Evolutionary conservation across 306 rosid species (phyloP), one percentile per base, ranked within the genome.

Genomic region (Oemleria cerasiformis): DNA sequence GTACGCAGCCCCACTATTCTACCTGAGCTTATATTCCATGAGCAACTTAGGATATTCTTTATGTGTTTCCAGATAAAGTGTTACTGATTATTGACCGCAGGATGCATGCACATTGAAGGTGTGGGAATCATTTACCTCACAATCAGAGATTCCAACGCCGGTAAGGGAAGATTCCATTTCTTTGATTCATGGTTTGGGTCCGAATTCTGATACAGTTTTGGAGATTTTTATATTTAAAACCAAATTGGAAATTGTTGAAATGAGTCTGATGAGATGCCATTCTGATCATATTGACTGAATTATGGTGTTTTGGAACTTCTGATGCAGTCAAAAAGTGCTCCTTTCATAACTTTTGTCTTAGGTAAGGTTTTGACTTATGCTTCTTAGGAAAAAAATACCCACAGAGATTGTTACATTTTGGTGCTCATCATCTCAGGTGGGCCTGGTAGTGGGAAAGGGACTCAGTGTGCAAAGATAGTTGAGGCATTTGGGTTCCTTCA

Each of bases 371-470:
- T 30, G 17, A 45, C 69, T 51, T 63, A 19, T 50, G 57, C 21
- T 65, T 38, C 21, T 5, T 30, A 34, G 44, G 15, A 58, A 30
- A 30, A 30, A 30, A 30, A 30, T 30, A 30, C 50, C 49, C 5
- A n/a, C 59, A 2, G 48, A 55, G 21, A 14, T 73, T 7, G 34
- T 57, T 48, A 57, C 44, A 11, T 23, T 9, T 43, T 57, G 56
- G 74, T 57, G 65, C 12, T 17, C 30, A 23, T 55, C 43, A 23
- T 42, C 70, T 80, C 75, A 94, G 99, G 99, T 50, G 97, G 99
- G 6, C 97, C 99, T 74, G 97, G 97, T 50, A 86, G 92, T 73
- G 99, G 99, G 49, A 94, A 91, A 82, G 99, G 97, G 40, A 94
- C 99, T 57, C 99, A 91, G 77, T 94, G 99, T 76, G 80, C 47